These are phyloP conservation scores for Flaveria ramosissima DNA, from an alignment of 129 eudicot species.

Conservation along the genomic window DNA sequence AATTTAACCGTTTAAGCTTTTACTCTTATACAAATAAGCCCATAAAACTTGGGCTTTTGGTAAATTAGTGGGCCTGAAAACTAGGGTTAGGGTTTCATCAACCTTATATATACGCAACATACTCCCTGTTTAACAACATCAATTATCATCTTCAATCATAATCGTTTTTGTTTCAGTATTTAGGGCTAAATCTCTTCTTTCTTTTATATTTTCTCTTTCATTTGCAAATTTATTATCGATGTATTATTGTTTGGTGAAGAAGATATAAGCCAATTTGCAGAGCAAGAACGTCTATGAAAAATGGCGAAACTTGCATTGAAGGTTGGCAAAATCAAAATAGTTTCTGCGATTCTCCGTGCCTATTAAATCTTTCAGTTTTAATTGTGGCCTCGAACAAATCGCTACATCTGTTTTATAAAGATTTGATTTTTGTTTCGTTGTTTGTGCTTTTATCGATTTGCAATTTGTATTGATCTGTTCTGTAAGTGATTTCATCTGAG, in stretches of 20 bases:
- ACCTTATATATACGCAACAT: not conserved
- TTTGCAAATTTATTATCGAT: no score
- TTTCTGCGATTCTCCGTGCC: constrained; percentile 61
- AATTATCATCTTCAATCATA: not conserved
- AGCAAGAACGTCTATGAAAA: constrained; percentile 46
- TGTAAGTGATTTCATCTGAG: no score
- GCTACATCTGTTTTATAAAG: constrained; percentile 18
- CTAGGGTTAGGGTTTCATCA: constrained; percentile 21
- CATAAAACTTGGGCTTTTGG: not conserved
- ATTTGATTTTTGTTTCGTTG: no score
- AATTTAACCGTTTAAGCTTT: no score
- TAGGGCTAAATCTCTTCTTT: not conserved
- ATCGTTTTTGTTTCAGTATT: not conserved
- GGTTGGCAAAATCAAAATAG: constrained; percentile 42
- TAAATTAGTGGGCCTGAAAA: not conserved
- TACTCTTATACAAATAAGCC: not conserved
- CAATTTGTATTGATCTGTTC: no score
- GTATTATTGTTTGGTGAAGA: no score
- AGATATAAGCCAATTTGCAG: constrained; percentile 51
- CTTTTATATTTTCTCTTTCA: no score
- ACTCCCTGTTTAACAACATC: not conserved
- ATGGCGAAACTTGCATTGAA: constrained; percentile 60
- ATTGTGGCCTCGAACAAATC: constrained; percentile 56
- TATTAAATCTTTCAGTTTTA: constrained; percentile 40
- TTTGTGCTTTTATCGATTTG: no score